Percentiles rank a stretch among this genome's conserved stretches.
Evolutionary conservation across 2,329 filamentous ascomycete species (phyloP).

Genomic region (Thelonectria blattea): DNA sequence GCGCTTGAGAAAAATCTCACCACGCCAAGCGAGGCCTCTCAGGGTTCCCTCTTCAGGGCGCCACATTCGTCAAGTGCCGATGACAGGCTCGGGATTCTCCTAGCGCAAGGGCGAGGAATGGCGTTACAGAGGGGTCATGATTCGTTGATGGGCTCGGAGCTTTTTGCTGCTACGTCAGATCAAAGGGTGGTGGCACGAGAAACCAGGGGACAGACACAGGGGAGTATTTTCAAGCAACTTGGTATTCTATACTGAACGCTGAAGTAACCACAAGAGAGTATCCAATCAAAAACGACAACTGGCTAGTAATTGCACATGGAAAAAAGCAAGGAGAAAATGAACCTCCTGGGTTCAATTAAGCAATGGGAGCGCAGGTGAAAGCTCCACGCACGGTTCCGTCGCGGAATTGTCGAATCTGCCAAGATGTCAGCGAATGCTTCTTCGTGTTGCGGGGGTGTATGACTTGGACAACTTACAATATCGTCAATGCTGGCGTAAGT

Average conservation of each 20-base stretch:
- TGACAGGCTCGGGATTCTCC: background rate
- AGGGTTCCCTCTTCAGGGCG: background rate
- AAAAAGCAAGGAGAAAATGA: slow-evolving; percentile 3
- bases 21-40: background rate
- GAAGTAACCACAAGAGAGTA: background rate
- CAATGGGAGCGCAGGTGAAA: slow-evolving; percentile 40
- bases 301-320: background rate
- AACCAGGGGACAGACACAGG: background rate
- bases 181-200: background rate
- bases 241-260: background rate
- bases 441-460: background rate
- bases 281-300: background rate
- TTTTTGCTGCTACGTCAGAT: background rate
- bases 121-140: background rate
- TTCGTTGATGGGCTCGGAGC: background rate
- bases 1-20: background rate
- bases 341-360: slow-evolving; percentile 24
- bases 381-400: slow-evolving; percentile 36
- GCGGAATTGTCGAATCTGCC: slow-evolving; percentile 35
- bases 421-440: slow-evolving; percentile 6
- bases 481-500: slow-evolving; percentile 20
- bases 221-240: background rate
- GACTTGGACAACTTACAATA: slow-evolving; percentile 7
- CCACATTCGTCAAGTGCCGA: background rate
- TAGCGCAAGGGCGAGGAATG: background rate